Evolutionary conservation across 1,284 basidiomycete genomes (phyloP).

Genomic region (Leccinum griseonigrum): DNA sequence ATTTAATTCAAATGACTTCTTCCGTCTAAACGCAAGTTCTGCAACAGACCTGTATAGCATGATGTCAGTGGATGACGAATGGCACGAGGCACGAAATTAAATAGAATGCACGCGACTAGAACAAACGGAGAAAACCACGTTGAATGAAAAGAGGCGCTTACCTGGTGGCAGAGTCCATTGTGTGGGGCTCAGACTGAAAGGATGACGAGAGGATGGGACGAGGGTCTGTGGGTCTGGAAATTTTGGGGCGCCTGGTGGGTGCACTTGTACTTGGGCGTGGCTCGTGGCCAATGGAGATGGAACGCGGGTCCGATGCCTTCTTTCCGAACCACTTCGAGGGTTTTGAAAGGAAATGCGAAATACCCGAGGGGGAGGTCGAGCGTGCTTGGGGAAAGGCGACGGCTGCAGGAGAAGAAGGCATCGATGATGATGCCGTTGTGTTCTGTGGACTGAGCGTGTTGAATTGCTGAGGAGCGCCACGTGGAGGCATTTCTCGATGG

Average conservation of each 20-base stretch:
- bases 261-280: slow-evolving; percentile 52
- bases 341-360: slow-evolving; percentile 44
- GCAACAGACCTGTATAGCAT: slow-evolving; percentile 55
- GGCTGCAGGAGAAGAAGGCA: slow-evolving; percentile 26
- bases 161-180: slow-evolving; percentile 44
- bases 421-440: slow-evolving; percentile 14
- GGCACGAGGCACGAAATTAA: slow-evolving; percentile 10
- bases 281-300: slow-evolving; percentile 32
- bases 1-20: slow-evolving; percentile 46
- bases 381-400: slow-evolving; percentile 29
- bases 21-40: slow-evolving; percentile 55
- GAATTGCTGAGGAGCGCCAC: slow-evolving; percentile 23
- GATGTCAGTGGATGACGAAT: slow-evolving; percentile 19
- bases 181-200: slow-evolving; percentile 36
- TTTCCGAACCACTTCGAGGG: slow-evolving; percentile 49
- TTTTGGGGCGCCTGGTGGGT: slow-evolving; percentile 65
- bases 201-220: slow-evolving; percentile 58
- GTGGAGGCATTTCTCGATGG: slow-evolving; percentile 24
- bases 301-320: slow-evolving; percentile 38
- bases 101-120: slow-evolving; percentile 4
- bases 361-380: slow-evolving; percentile 37
- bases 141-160: slow-evolving; percentile 32
- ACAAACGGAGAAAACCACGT: not conserved
- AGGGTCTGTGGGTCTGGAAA: slow-evolving; percentile 78
- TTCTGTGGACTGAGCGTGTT: slow-evolving; percentile 33